phyloP scores from a whole-genome alignment of 805 yeast species.

The Sugiyamaella boreocaroliniensis region DNA sequence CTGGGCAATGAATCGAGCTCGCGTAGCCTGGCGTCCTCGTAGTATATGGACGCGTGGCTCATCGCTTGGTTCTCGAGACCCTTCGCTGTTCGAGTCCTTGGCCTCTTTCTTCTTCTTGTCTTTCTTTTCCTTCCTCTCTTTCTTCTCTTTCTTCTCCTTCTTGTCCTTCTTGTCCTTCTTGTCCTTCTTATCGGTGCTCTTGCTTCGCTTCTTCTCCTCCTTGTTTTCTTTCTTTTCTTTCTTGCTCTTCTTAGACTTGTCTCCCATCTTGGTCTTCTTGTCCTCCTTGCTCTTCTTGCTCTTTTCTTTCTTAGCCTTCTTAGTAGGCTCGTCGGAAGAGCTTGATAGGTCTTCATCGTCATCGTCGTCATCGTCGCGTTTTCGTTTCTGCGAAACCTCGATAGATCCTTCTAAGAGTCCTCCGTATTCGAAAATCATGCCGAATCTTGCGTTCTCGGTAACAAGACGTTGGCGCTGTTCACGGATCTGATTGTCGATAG shows the following conservation, averaged over 20 bases:
- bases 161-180: slow-evolving; percentile 25
- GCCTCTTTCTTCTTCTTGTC: slow-evolving; percentile 25
- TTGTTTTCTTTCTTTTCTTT: slow-evolving; percentile 26
- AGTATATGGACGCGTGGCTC: slow-evolving; percentile 32
- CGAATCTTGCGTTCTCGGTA: slow-evolving; percentile 80
- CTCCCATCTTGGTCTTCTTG: slow-evolving; percentile 20
- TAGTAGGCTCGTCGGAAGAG: not conserved
- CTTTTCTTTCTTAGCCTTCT: slow-evolving; percentile 27
- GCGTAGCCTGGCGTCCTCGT: slow-evolving; percentile 58
- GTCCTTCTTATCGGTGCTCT: slow-evolving; percentile 23
- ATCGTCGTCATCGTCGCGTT: slow-evolving; percentile 28
- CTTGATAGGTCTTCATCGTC: slow-evolving; percentile 4
- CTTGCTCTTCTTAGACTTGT: slow-evolving; percentile 27
- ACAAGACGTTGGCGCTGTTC: slow-evolving; percentile 61
- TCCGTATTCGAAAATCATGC: slow-evolving; percentile 80
- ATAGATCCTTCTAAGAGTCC: slow-evolving; percentile 78
- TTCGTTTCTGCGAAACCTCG: slow-evolving; percentile 42
- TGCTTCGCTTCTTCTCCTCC: slow-evolving; percentile 25
- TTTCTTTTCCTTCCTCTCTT: slow-evolving; percentile 27
- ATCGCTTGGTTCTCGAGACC: slow-evolving; percentile 27
- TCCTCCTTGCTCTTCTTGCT: no score
- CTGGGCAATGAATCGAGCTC: slow-evolving; percentile 83
- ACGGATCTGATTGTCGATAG: slow-evolving; percentile 42
- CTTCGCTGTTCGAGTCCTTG: not conserved
- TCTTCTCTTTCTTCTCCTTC: slow-evolving; percentile 25